A percentile compares a stretch with the other conserved stretches of the same genome.
Evolutionary conservation across 1,284 basidiomycete species (phyloP).

Genomic region (Ganoderma lingzhi): DNA sequence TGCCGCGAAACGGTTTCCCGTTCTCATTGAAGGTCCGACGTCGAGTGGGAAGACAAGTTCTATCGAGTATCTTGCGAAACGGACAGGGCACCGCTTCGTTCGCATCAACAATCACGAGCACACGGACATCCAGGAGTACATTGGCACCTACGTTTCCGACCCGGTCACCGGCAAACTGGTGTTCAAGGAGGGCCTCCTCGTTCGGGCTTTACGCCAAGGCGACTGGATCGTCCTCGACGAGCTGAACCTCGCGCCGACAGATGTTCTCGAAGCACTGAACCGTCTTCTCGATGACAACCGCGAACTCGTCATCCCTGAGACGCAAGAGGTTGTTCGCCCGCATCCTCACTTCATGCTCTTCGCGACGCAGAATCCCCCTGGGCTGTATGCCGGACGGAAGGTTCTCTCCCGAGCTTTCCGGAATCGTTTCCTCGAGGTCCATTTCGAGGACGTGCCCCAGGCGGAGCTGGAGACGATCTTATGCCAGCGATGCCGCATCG

Average conservation of each 20-base stretch:
- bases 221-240: constrained; percentile 99
- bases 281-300: constrained; percentile 97
- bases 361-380: constrained; percentile 98
- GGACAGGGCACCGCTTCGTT: constrained; percentile 95
- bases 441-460: constrained; percentile 98
- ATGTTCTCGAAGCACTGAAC: constrained; percentile 98
- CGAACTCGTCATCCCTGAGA: constrained; percentile 96
- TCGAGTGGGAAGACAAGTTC: constrained; percentile 98
- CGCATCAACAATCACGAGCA: constrained; percentile 99
- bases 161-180: constrained; percentile 90
- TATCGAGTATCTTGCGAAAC: constrained; percentile 93
- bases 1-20: constrained; percentile 89
- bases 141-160: constrained; percentile 97
- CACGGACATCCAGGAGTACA: constrained; percentile 98
- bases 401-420: constrained; percentile 96
- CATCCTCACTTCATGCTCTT: constrained; percentile 99
- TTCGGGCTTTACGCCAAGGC: constrained; percentile 90
- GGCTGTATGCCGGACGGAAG: constrained; percentile 97
- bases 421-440: constrained; percentile 98
- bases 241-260: constrained; percentile 96
- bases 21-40: constrained; percentile 98
- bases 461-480: constrained; percentile 93
- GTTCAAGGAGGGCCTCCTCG: constrained; percentile 94
- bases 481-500: constrained; percentile 88
- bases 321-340: constrained; percentile 93